Evolutionary conservation across 306 rosid genomes (phyloP).

Genomic region (Cyamopsis tetragonoloba): DNA sequence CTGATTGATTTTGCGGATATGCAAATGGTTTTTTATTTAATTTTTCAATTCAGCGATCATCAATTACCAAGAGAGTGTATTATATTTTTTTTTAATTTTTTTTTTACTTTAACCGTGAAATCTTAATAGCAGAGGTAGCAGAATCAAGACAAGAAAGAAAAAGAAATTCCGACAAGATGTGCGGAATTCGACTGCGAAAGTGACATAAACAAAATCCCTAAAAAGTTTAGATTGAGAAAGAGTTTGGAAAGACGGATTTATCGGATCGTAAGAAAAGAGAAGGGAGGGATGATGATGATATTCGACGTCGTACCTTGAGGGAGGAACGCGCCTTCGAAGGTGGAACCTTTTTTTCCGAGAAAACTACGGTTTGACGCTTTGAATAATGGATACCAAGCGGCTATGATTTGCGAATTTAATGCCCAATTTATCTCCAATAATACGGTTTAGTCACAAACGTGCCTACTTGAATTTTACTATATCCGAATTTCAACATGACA

Average conservation of each 20-base stretch:
- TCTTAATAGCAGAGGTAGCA: not conserved
- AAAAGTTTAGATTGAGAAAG: not conserved
- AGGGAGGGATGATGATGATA: not conserved
- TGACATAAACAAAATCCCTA: not conserved
- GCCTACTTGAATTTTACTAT: not conserved
- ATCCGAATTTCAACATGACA: too few relatives aligned
- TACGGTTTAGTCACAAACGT: not conserved
- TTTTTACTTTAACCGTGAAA: too few relatives aligned
- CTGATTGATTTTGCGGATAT: not conserved
- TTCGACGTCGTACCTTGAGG: conserved; percentile 29
- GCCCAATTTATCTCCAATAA: not conserved
- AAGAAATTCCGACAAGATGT: not conserved
- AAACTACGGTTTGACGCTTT: not conserved
- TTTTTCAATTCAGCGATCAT: not conserved
- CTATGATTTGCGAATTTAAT: not conserved
- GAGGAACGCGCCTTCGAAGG: not conserved
- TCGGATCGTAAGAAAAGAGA: not conserved
- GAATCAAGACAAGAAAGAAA: not conserved
- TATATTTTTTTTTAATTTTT: not conserved
- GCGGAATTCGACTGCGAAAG: not conserved
- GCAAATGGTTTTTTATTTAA: not conserved
- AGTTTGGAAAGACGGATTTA: not conserved
- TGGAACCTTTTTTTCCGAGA: not conserved
- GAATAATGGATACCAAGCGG: not conserved
- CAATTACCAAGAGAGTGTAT: not conserved